Evolutionary conservation across 2,329 filamentous ascomycete genomes (phyloP), one percentile per base, ranked within the genome.

Genomic region (Botryosphaeria dothidea): DNA sequence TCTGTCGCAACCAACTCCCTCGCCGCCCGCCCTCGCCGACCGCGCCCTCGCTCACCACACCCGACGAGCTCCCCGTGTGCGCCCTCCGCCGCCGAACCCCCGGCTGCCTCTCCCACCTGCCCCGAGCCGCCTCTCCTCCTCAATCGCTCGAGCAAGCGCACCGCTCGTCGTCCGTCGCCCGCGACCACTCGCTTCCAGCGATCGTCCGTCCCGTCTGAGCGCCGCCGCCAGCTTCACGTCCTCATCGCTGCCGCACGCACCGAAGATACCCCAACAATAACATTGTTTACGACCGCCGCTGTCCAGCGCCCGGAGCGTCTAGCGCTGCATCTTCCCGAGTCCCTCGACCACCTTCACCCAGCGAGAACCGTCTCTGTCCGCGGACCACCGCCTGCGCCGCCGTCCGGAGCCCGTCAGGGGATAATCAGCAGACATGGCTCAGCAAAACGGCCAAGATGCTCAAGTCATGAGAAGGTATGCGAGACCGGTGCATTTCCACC

Each of bases 401-500:
- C 45, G 29, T 48, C 57, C 43, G 45, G 45, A 61, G 43, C 45
- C 31, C 58, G 31, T 51, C 51, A 64, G 38, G 62, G 51, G 41
- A 57, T 45, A 38, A 45, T 64, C 62, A 38, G 51, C 51, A 46
- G 52, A 51, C 45, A 65, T 65, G 63, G 63, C 63, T 43, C 54
- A 60, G 49, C 63, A 61, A 65, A 60, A 65, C 36, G 56, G 46
- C 46, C 51, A 58, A 41, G 63, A 65, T 51, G 63, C 63, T 61
- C 63, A 65, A 45, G 63, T 65, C 46, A 65, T 65, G 63, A 58
- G 63, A 52, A 65, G 63, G 63, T 65, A 61, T 29, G 63, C 49
- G 19, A 57, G 34, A 21, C 41, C 41, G 38, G 56, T 60, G 56
- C 41, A 45, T 60, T 60, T 45, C 41, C 56, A 60, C 29, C 34